Base-by-base conservation (phyloP, 352 stramenopile genomes). In the Globisporangium camurandrum region DNA sequence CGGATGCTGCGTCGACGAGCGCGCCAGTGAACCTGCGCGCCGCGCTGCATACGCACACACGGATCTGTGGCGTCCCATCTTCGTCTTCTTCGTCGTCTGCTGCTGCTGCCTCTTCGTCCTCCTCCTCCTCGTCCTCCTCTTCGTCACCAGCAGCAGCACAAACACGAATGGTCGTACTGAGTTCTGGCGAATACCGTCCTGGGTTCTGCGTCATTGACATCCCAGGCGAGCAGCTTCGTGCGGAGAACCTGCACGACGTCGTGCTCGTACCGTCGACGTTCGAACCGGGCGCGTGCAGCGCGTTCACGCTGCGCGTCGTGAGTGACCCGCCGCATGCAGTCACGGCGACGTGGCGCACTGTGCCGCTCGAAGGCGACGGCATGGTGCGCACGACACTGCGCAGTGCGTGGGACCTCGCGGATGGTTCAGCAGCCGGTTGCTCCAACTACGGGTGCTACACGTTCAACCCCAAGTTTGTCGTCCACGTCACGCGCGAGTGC, bases 391-490 rank as follows among this genome's bases (percentile, higher is more conserved):
- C 53, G 22, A 53, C 49, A 19, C 37, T 88, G 6, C 20, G 27
- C 30, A 73, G 71, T 38, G 66, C 59, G 16, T 89, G 79, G 79
- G 69, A 86, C 22, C 43, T 66, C 0, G 52, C 68, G 33, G 67
- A 51, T 24, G 76, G 79, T n/a, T 86, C 75, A 7, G 78, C 79
- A 2, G 75, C 64, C 1, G 79, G 82, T 2, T 91, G 82, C 49
- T 84, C 68, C 7, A 88, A 83, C 55, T 90, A 85, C 52, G 79
- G 79, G 16, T 84, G 78, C 55, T 93, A 91, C 54, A 88, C 72
- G 6, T 86, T 87, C 57, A 91, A 93, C 55, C 79, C 82, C 22
- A 82, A 77, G 53, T 89, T 77, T 51, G 68, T 93, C 27, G 57
- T 91, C 30, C 66, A 77, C 40, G 59, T 88, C 4, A 51, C 59